Conservation (phyloP, 208 protist species). For the Crithidia brevicula region DNA sequence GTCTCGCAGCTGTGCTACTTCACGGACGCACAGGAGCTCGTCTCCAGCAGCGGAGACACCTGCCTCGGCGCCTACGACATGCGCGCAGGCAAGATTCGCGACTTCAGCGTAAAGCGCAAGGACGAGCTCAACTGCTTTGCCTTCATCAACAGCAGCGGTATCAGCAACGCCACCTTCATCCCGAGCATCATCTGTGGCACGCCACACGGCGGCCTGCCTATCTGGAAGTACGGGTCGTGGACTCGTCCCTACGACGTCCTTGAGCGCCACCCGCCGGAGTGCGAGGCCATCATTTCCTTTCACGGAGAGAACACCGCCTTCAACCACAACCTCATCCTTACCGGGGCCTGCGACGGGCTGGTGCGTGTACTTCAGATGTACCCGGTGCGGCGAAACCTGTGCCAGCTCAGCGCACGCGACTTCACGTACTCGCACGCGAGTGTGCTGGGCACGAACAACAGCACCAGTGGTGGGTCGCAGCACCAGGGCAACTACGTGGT, state of each 20-base stretch:
- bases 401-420: slow-evolving; percentile 88
- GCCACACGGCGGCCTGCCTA: slow-evolving; percentile 67
- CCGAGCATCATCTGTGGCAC: slow-evolving; percentile 90
- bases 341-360: slow-evolving; percentile 86
- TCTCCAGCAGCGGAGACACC: slow-evolving; percentile 89
- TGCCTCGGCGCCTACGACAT: slow-evolving; percentile 87
- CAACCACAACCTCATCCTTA: slow-evolving; percentile 91
- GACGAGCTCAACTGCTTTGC: slow-evolving; percentile 91
- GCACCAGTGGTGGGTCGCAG: slow-evolving; percentile 30
- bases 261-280: slow-evolving; percentile 81
- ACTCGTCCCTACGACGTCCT: slow-evolving; percentile 81
- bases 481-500: slow-evolving; percentile 50
- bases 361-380: slow-evolving; percentile 91
- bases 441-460: slow-evolving; percentile 34
- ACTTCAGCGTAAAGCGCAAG: slow-evolving; percentile 86
- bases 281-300: slow-evolving; percentile 87
- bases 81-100: slow-evolving; percentile 67
- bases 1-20: slow-evolving; percentile 91
- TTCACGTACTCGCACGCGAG: slow-evolving; percentile 81
- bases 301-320: slow-evolving; percentile 80
- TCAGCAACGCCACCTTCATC: slow-evolving; percentile 77
- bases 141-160: slow-evolving; percentile 86
- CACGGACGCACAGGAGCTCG: slow-evolving; percentile 80
- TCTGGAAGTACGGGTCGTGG: slow-evolving; percentile 94
- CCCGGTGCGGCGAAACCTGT: slow-evolving; percentile 83